Conservation (phyloP, 2,329 filamentous ascomycete species). For the Ophiostoma himal-ulmi region DNA sequence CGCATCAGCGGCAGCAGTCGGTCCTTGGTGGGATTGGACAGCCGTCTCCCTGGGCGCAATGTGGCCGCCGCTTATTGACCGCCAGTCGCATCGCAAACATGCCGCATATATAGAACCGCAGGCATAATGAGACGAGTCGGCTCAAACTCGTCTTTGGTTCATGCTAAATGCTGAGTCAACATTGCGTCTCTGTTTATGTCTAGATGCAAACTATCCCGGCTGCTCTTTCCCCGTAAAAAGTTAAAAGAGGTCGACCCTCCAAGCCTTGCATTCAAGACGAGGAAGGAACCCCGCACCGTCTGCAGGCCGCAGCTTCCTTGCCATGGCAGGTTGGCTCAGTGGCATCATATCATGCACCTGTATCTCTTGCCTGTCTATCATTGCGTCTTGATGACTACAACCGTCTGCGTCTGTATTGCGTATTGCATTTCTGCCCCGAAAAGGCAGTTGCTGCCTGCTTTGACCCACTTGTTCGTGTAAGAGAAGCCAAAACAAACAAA, state of each 20-base stretch:
- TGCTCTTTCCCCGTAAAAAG: background rate
- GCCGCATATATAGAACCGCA: too few species aligned
- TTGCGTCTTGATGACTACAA: background rate
- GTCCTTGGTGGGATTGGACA: background rate
- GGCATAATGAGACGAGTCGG: too few species aligned
- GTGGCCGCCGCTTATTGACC: constrained; percentile 13
- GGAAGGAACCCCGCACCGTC: constrained; percentile 19
- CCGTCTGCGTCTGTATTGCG: too few species aligned
- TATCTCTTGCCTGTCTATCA: background rate
- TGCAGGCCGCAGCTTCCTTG: background rate
- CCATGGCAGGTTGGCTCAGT: background rate
- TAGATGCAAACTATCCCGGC: background rate
- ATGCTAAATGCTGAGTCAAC: too few species aligned
- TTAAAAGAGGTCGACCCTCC: too few species aligned
- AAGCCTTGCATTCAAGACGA: background rate
- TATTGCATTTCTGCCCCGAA: background rate
- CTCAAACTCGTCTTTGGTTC: too few species aligned
- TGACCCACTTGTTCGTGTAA: constrained; percentile 12
- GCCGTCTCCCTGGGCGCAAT: constrained; percentile 8
- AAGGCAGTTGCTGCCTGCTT: constrained; percentile 17
- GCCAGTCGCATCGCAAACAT: background rate
- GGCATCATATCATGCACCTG: background rate
- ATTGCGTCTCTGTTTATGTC: too few species aligned
- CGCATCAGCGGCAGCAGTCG: background rate
- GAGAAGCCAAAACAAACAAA: constrained; percentile 10